These are phyloP conservation scores for Xerophyta viscosa DNA, from an alignment of 106 monocot species.

Conservation along the genomic window DNA sequence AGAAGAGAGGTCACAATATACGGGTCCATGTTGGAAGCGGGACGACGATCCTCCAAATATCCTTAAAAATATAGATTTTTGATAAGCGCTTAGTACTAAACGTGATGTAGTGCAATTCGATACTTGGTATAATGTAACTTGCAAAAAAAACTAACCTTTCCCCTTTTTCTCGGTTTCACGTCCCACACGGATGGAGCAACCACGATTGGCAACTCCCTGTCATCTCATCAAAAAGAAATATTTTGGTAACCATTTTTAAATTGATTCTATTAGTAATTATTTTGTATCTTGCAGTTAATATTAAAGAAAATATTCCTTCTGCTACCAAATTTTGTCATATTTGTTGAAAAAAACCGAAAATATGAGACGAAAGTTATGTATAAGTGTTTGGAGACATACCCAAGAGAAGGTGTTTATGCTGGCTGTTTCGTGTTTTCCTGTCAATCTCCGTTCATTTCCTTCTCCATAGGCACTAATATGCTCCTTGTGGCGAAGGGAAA, in stretches of 20 bases:
- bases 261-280: too few species aligned
- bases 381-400: constrained; percentile 33
- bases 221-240: not conserved
- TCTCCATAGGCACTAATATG: constrained; percentile 89
- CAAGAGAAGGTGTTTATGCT: constrained; percentile 77
- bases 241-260: too few species aligned
- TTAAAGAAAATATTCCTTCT: too few species aligned
- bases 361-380: too few species aligned
- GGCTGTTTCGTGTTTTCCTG: constrained; percentile 86
- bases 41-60: constrained; percentile 82
- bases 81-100: too few species aligned
- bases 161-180: constrained; percentile 75
- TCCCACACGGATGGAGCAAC: constrained; percentile 80
- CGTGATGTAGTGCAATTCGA: too few species aligned
- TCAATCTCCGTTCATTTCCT: constrained; percentile 85
- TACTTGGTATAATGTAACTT: too few species aligned
- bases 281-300: too few species aligned
- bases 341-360: too few species aligned
- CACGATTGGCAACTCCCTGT: constrained; percentile 85
- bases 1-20: constrained; percentile 72
- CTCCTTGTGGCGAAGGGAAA: constrained; percentile 69
- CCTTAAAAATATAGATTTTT: constrained; percentile 23
- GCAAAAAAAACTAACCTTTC: constrained; percentile 37
- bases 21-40: constrained; percentile 92
- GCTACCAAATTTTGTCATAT: too few species aligned